phyloP scores from a whole-genome alignment of 1,139 yeast genomes.

The Hyphopichia wangnamkhiaoensis region DNA sequence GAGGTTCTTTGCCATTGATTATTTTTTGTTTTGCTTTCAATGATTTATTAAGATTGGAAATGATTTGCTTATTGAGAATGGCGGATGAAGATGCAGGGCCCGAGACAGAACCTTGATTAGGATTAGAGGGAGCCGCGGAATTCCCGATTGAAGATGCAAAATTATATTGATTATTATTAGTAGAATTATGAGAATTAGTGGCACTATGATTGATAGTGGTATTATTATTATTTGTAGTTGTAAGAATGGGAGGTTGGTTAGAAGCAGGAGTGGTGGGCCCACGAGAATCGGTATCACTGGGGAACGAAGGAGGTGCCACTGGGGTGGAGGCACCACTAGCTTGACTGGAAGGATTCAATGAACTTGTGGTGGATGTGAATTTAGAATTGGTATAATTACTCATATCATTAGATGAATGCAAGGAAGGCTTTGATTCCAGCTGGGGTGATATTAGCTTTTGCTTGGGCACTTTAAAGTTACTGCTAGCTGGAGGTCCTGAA shows the following conservation, averaged over 20 bases:
- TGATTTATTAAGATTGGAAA: constrained; percentile 40
- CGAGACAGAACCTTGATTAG: too few relatives aligned
- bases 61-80: constrained; percentile 29
- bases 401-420: background rate
- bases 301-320: background rate
- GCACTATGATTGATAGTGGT: background rate
- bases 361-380: background rate
- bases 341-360: background rate
- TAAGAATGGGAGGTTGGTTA: background rate
- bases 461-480: constrained; percentile 8
- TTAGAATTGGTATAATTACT: background rate
- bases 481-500: constrained; percentile 4
- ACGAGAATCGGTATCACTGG: background rate
- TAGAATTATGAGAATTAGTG: background rate
- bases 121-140: constrained; percentile 4
- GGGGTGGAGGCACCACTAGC: constrained; percentile 1
- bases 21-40: constrained; percentile 44
- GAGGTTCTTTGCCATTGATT: constrained; percentile 38
- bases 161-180: background rate
- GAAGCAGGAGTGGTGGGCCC: background rate
- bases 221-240: constrained; percentile 2
- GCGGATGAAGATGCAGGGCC: constrained; percentile 12
- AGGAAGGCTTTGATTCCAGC: background rate
- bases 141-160: background rate
- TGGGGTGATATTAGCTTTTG: constrained; percentile 5